Base-by-base conservation (phyloP, 768 basidiomycete genomes). In the Mycena olivaceomarginata region DNA sequence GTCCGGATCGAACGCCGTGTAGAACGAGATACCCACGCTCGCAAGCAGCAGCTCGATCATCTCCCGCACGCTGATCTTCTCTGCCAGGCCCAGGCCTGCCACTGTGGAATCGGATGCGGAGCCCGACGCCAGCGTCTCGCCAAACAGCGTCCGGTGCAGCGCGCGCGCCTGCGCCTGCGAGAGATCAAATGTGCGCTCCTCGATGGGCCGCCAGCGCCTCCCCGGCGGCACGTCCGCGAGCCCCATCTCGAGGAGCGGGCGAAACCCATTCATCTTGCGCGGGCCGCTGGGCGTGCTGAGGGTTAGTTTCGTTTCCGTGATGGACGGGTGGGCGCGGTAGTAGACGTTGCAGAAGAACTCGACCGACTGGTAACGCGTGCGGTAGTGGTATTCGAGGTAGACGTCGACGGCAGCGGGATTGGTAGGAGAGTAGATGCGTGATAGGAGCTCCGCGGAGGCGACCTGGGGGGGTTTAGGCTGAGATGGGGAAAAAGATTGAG, bases 371-470 rank as follows among this genome's bases (percentile, higher is more conserved):
- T 75, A 70, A 12, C 68, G 74, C 25, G 74, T 75, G 62, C 68
- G 68, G 68, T 75, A 70, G 68, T 75, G 74, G 51, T 75, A 75
- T 45, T 69, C 67, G 7, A 75, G 62, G 25, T 41, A 75, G 0
- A 75, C 62, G 67, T 75, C 68, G 46, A 75, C 40, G 51, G 74
- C 74, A 1, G 74, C 68, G 68, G 74, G 67, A 15, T 56, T 64
- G 22, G 74, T 75, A 41, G 74, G 74, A 16, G 74, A 75, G 68
- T 75, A 75, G 53, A 75, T 65, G 5, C 68, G 74, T 12, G 74
- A 64, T 16, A 75, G 60, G 51, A 75, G 10, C 37, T 68, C 59
- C 45, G 73, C 67, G 7, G 20, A 53, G 51, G 51, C 1, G 51
- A 53, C 51, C 51, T 53, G 20, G 3, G 51, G n/a, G 22, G n/a